Base-by-base conservation (phyloP, 2,329 filamentous ascomycete species). In the Ophiostoma pallidulum region DNA sequence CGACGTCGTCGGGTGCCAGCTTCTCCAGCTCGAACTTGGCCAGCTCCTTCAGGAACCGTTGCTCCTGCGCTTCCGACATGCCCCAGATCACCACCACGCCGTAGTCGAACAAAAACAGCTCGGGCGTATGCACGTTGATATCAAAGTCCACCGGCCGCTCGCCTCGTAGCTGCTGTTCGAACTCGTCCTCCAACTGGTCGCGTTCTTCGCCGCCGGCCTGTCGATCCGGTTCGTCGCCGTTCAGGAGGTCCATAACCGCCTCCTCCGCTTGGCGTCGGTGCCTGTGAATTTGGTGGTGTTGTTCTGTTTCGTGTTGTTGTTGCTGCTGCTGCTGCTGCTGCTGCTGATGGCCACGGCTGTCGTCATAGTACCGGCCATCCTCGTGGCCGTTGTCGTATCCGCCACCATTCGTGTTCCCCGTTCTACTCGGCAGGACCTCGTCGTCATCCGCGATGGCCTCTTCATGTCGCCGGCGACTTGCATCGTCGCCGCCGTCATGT, bases 51-150 rank as follows among this genome's bases (percentile, higher is more conserved):
- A 98, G 71, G 61, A 98, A 95, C 33, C 86, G 80, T 55, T 86
- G 83, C 68, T 98, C 92, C 58, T 98, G 85, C 26, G 78, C 74
- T n/a, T 85, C 72, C 0, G 86, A 84, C 92, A 98, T 97, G 56
- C 92, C 92, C 92, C 92, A 98, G 62, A 97, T 89, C 13, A 98
- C 92, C 5, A 96, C 87, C 2, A 95, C 94, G 50, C 92, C 92
- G 60, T 98, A 98, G 61, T 96, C 87, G 60, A 97, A 98, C 12
- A 98, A 73, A 62, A 98, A 98, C 2, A 96, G 77, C 64, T 98
- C 92, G 0, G 92, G 90, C 1, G 86, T 94, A 64, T 96, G 88
- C 3, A 97, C 84, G 41, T 84, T 77, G 3, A 78, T 94, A 60
- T 96, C 89, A 53, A 96, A 86, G 61, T 94, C 86, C 5, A 78